A percentile compares a stretch with the other conserved stretches of the same genome.
Conservation (phyloP, 176 grass and related monocot genomes). For the Stipa capillata region DNA sequence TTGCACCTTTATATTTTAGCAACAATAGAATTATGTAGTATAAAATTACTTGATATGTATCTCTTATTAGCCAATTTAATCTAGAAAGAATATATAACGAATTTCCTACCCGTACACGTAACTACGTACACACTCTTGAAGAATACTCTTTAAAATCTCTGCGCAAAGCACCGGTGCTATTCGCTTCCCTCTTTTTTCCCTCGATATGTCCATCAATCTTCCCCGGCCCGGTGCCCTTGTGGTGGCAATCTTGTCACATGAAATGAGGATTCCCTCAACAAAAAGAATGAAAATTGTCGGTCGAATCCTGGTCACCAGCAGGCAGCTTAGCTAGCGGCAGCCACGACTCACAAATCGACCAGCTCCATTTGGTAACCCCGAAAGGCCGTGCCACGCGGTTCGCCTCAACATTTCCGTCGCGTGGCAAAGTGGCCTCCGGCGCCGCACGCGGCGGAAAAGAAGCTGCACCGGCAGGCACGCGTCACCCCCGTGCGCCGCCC, state of each 20-base stretch:
- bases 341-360: background rate
- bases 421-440: background rate
- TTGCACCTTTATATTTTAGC: too few species aligned
- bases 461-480: background rate
- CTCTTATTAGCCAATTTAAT: too few species aligned
- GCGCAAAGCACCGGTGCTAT: constrained; percentile 17
- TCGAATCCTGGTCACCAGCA: constrained; percentile 5
- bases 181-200: too few species aligned
- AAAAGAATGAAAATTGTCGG: constrained; percentile 7
- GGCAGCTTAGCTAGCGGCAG: background rate
- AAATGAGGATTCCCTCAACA: background rate
- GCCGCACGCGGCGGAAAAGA: background rate
- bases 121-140: background rate
- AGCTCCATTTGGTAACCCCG: constrained; percentile 12
- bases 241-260: constrained; percentile 27
- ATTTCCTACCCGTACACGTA: too few species aligned
- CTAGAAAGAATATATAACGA: too few species aligned
- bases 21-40: too few species aligned
- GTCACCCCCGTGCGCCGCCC: too few species aligned
- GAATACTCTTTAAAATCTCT: background rate
- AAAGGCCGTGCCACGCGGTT: background rate
- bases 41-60: too few species aligned
- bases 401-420: background rate
- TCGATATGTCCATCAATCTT: background rate
- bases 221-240: background rate